A percentile compares a stretch with the other conserved stretches of the same genome.
Conservation (phyloP, 768 basidiomycete genomes). For the Lentinula edodes region DNA sequence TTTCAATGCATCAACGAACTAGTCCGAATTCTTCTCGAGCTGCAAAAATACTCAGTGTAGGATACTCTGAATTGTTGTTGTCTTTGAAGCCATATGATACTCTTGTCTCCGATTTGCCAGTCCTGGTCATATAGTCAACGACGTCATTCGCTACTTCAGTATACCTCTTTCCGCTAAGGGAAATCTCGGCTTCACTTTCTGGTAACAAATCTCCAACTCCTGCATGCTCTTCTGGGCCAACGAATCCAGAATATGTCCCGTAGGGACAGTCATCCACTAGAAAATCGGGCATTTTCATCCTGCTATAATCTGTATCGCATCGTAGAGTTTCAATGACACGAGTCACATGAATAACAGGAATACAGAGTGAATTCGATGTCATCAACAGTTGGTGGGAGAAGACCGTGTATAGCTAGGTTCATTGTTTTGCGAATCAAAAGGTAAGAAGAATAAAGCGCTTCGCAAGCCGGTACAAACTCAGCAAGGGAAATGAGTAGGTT, state of each 20-base stretch:
- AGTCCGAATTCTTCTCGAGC: not conserved
- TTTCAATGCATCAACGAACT: not conserved
- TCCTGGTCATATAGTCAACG: not conserved
- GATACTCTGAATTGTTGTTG: not conserved
- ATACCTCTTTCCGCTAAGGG: not conserved
- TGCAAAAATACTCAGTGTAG: not conserved
- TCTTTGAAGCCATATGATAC: not conserved
- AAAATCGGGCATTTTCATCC: not conserved
- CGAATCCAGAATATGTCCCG: not conserved
- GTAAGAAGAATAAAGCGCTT: not conserved
- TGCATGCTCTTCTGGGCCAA: not conserved
- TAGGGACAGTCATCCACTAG: slow-evolving; percentile 2
- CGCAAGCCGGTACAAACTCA: not conserved
- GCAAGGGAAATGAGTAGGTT: not conserved
- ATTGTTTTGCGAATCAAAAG: not conserved
- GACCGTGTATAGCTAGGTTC: not conserved
- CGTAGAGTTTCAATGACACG: not conserved
- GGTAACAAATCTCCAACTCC: not conserved
- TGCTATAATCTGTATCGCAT: not conserved
- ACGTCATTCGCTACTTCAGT: not conserved
- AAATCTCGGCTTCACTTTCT: not conserved
- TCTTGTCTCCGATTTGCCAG: not conserved
- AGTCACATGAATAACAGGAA: not conserved
- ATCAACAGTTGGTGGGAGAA: not conserved
- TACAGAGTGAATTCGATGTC: not conserved